Conservation (phyloP, 805 yeast species). For the Kregervanrija delftensis region DNA sequence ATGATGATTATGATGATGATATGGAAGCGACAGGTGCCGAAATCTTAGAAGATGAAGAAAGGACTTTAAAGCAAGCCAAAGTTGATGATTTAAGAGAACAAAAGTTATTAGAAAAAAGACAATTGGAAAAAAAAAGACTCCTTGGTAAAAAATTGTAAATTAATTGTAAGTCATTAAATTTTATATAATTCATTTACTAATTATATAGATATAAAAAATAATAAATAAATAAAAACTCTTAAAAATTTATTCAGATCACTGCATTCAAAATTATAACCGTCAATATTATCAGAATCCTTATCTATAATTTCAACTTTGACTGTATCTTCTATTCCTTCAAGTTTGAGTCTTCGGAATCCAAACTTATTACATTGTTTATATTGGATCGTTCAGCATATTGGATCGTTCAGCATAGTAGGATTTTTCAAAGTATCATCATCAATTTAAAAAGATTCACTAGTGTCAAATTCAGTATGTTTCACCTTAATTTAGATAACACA, state of each 20-base stretch:
- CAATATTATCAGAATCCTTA: slow-evolving; percentile 10
- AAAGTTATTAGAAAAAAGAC: slow-evolving; percentile 45
- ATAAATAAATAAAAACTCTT: neutral
- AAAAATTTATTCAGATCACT: slow-evolving; percentile 24
- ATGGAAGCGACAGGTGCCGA: slow-evolving; percentile 97
- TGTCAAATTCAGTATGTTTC: too few relatives aligned
- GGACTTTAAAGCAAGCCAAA: slow-evolving; percentile 61
- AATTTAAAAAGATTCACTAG: too few relatives aligned
- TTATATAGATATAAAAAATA: neutral
- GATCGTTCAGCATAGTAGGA: too few relatives aligned
- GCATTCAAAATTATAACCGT: slow-evolving; percentile 42
- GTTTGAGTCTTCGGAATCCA: too few relatives aligned
- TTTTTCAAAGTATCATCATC: too few relatives aligned
- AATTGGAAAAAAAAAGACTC: slow-evolving; percentile 32
- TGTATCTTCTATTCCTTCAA: too few relatives aligned
- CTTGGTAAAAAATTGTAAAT: slow-evolving; percentile 11
- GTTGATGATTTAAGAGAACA: slow-evolving; percentile 72
- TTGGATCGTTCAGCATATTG: too few relatives aligned
- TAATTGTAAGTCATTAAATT: slow-evolving; percentile 1
- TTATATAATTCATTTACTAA: neutral
- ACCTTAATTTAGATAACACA: too few relatives aligned
- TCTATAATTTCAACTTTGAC: too few relatives aligned
- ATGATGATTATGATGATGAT: slow-evolving; percentile 52
- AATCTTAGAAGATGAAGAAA: slow-evolving; percentile 72
- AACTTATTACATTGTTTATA: too few relatives aligned